Evolutionary conservation across 2,329 filamentous ascomycete species (phyloP).

Genomic region (Xylaria sp.): DNA sequence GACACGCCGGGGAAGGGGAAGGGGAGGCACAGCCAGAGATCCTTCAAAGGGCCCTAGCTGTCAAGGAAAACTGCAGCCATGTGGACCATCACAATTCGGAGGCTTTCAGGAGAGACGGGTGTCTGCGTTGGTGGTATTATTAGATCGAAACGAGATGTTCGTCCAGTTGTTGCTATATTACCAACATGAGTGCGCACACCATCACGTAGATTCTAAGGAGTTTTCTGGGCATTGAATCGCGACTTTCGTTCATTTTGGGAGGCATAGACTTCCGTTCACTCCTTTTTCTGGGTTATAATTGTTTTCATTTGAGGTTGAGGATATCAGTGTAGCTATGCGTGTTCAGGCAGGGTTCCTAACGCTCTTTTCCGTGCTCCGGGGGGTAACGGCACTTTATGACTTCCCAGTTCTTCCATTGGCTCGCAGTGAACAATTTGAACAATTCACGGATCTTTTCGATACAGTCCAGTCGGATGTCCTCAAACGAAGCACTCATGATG

Average conservation of each 20-base stretch:
- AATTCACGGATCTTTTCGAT: constrained; percentile 15
- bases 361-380: constrained; percentile 13
- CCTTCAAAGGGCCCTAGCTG: constrained; percentile 10
- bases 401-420: constrained; percentile 13
- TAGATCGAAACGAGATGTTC: background rate
- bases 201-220: background rate
- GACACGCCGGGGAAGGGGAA: constrained; percentile 7
- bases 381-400: constrained; percentile 28
- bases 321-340: constrained; percentile 15
- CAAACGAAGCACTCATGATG: constrained; percentile 29
- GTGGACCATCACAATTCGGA: constrained; percentile 2
- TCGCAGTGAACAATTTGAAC: background rate
- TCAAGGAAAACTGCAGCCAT: background rate
- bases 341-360: constrained; percentile 20
- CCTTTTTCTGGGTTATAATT: constrained; percentile 13
- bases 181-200: background rate
- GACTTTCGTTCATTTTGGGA: constrained; percentile 5
- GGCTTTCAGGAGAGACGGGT: constrained; percentile 1
- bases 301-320: background rate
- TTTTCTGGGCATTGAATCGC: background rate
- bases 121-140: constrained; percentile 3
- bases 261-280: constrained; percentile 10
- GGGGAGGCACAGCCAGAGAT: constrained; percentile 20
- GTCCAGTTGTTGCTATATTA: constrained; percentile 18
- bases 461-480: constrained; percentile 22